phyloP scores from a whole-genome alignment of 768 basidiomycete genomes.

The Grammothele lineata region DNA sequence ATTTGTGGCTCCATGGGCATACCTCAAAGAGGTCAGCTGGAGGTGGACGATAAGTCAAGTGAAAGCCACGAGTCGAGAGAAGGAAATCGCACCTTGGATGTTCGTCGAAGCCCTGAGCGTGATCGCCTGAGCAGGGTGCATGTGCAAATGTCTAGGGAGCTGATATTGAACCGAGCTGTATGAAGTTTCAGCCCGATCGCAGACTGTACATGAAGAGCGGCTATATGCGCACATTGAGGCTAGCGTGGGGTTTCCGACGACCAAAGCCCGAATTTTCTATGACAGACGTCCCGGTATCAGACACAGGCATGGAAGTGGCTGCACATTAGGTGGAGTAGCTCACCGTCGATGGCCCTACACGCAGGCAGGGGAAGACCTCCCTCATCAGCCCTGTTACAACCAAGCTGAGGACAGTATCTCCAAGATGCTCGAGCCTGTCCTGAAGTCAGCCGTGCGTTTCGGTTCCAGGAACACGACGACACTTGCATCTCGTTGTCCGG shows the following conservation, averaged over 20 bases:
- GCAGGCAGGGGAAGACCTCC: conserved; percentile 61
- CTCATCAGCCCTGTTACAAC: conserved; percentile 61
- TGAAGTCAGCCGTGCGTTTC: too few species aligned
- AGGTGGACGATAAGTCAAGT: conserved; percentile 6
- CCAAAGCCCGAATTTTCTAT: conserved; percentile 77
- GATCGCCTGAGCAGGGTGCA: conserved; percentile 72
- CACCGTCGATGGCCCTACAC: conserved; percentile 77
- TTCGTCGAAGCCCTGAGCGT: conserved; percentile 63
- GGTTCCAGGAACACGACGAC: neutral
- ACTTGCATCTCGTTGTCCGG: conserved; percentile 78
- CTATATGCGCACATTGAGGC: conserved; percentile 55
- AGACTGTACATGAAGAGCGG: neutral
- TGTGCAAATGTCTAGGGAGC: conserved; percentile 54
- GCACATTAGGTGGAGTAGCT: neutral
- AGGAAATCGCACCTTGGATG: conserved; percentile 55
- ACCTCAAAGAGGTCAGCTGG: conserved; percentile 82
- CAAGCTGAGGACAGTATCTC: conserved; percentile 68
- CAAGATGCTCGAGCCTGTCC: conserved; percentile 67
- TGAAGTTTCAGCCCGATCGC: neutral
- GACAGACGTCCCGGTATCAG: too few species aligned
- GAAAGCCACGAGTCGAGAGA: neutral
- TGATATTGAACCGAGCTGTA: conserved; percentile 59
- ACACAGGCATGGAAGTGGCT: neutral
- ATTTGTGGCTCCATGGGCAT: conserved; percentile 8
- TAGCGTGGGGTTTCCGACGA: conserved; percentile 71